phyloP scores from a whole-genome alignment of 768 basidiomycete species.

The Imleria badia region DNA sequence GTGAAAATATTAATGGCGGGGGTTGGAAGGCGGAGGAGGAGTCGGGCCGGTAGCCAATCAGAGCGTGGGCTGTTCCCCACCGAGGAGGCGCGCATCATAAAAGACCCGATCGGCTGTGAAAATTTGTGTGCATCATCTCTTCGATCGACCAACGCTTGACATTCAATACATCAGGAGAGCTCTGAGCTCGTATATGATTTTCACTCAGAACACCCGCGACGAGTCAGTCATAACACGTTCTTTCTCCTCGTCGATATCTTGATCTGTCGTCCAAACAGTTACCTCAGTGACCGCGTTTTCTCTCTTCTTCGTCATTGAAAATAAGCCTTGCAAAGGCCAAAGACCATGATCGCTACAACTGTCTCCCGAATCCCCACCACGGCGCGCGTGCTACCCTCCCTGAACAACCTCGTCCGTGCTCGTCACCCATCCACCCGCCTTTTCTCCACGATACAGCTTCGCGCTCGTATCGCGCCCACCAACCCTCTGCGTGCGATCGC shows the following conservation, averaged over 20 bases:
- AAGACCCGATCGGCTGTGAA: no score
- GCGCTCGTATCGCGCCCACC: conserved; percentile 44
- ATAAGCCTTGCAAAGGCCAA: not conserved
- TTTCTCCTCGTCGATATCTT: not conserved
- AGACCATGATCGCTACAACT: conserved; percentile 11
- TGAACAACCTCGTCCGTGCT: conserved; percentile 16
- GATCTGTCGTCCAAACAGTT: conserved; percentile 12
- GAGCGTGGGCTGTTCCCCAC: no score
- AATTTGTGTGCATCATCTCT: no score
- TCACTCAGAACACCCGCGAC: conserved; percentile 35
- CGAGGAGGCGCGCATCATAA: no score
- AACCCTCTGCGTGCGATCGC: conserved; percentile 63
- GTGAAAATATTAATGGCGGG: no score
- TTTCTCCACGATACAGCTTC: conserved; percentile 49
- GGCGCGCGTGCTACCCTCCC: conserved; percentile 10
- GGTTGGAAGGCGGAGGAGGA: no score
- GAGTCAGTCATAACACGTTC: conserved; percentile 23
- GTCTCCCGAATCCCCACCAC: conserved; percentile 14
- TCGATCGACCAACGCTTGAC: no score
- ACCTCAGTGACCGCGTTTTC: conserved; percentile 34
- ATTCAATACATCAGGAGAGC: conserved; percentile 5
- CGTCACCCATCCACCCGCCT: conserved; percentile 37
- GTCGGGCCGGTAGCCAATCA: no score
- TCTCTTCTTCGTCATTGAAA: conserved; percentile 24
- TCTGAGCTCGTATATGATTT: conserved; percentile 29